Evolutionary conservation across 306 rosid genomes (phyloP).

Genomic region (Fragaria vesca): DNA sequence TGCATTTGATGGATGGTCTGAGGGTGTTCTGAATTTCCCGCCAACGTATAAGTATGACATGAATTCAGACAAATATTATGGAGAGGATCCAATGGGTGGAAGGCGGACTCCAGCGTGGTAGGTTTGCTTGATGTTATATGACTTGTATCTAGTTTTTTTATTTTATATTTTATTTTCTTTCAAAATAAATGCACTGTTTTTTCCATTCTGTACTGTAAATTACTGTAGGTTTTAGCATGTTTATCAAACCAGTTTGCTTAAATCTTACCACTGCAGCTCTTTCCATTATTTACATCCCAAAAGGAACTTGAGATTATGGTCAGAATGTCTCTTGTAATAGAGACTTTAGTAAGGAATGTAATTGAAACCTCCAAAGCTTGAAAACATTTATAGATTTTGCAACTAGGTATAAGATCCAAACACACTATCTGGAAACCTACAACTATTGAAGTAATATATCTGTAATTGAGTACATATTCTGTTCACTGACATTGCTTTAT

Average conservation of each 20-base stretch:
- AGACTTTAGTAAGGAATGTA: not conserved
- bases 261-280: not conserved
- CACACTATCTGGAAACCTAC: not conserved
- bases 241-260: not conserved
- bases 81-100: conserved; percentile 71
- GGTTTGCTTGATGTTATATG: conserved; percentile 25
- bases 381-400: not conserved
- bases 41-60: conserved; percentile 90
- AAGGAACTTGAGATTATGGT: not conserved
- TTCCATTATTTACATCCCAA: not conserved
- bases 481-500: not conserved
- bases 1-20: conserved; percentile 90
- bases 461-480: not conserved
- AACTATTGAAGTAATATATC: not conserved
- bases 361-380: not conserved
- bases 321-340: not conserved
- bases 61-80: conserved; percentile 74
- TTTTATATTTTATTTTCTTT: not conserved
- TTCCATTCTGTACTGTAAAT: not conserved
- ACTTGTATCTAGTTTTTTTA: not conserved
- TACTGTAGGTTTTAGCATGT: not conserved
- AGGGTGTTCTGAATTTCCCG: conserved; percentile 74
- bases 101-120: conserved; percentile 96
- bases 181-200: not conserved
- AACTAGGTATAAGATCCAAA: not conserved